Evolutionary conservation across 1,284 basidiomycete species (phyloP).

Genomic region (Caloboletus firmus): DNA sequence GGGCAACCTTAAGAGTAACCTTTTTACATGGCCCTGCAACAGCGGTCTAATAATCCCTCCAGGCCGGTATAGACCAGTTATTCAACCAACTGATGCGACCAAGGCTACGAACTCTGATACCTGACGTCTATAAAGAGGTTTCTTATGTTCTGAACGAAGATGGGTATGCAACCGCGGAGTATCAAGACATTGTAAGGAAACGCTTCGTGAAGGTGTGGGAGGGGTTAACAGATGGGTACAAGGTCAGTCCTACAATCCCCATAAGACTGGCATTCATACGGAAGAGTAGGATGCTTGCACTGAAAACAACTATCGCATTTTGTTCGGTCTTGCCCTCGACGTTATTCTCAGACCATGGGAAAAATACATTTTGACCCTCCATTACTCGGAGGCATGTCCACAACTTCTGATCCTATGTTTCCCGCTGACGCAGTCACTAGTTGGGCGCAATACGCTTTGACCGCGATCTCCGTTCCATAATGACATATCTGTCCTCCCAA

Average conservation of each 20-base stretch:
- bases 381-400: conserved; percentile 79
- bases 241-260: conserved; percentile 46
- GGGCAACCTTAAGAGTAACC: conserved; percentile 66
- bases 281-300: conserved; percentile 73
- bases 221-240: conserved; percentile 77
- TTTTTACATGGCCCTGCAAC: background rate
- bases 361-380: conserved; percentile 76
- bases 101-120: conserved; percentile 76
- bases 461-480: conserved; percentile 84
- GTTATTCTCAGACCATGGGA: conserved; percentile 93
- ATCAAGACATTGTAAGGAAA: conserved; percentile 83
- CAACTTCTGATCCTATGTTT: background rate
- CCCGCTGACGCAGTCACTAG: conserved; percentile 42
- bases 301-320: conserved; percentile 81
- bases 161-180: conserved; percentile 77
- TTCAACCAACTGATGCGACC: conserved; percentile 93
- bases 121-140: conserved; percentile 88
- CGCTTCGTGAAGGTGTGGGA: conserved; percentile 91
- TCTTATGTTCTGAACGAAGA: conserved; percentile 91
- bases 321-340: conserved; percentile 85
- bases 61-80: conserved; percentile 89
- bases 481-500: conserved; percentile 81
- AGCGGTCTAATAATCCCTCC: conserved; percentile 11
- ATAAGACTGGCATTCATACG: conserved; percentile 4
- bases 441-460: conserved; percentile 98